Evolutionary conservation across 2,329 filamentous ascomycete species (phyloP).

Genomic region (Alternaria viburni): DNA sequence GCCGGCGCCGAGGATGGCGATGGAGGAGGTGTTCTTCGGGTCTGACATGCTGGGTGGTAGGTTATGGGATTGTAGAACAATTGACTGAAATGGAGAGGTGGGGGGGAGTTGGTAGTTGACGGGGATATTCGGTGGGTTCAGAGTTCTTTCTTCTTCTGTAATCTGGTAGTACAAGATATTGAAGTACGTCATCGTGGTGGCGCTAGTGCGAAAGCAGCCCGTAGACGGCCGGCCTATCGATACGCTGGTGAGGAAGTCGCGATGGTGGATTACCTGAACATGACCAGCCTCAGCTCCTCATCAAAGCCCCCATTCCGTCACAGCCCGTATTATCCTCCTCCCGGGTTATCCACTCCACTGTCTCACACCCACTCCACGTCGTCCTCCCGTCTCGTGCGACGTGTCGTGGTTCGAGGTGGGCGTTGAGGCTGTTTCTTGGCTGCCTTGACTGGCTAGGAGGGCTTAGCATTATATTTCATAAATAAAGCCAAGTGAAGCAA

Average conservation of each 20-base stretch:
- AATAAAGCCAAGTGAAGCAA: not conserved
- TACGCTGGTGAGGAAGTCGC: not conserved
- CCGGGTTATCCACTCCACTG: fast-evolving
- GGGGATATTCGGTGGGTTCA: not conserved
- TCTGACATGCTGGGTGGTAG: slow-evolving; percentile 8
- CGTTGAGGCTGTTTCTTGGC: not conserved
- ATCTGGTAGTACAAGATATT: not conserved
- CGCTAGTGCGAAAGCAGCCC: slow-evolving; percentile 16
- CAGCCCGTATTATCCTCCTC: not conserved
- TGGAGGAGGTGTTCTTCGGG: slow-evolving; percentile 25
- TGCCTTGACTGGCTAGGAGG: not conserved
- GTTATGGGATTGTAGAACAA: not conserved
- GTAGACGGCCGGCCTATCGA: not conserved
- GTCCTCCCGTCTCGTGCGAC: not conserved
- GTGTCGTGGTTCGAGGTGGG: not conserved
- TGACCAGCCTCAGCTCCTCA: not conserved
- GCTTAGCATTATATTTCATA: not conserved
- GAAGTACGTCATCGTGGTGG: slow-evolving; percentile 20
- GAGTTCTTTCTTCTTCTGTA: not conserved
- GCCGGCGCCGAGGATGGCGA: slow-evolving; percentile 31
- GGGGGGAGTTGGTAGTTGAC: not conserved
- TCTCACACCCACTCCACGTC: not conserved
- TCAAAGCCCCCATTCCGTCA: not conserved
- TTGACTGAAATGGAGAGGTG: too few relatives aligned
- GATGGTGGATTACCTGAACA: not conserved